These are phyloP conservation scores for Physaria fendleri DNA, from an alignment of 345 rosid genomes.

Conservation along the genomic window DNA sequence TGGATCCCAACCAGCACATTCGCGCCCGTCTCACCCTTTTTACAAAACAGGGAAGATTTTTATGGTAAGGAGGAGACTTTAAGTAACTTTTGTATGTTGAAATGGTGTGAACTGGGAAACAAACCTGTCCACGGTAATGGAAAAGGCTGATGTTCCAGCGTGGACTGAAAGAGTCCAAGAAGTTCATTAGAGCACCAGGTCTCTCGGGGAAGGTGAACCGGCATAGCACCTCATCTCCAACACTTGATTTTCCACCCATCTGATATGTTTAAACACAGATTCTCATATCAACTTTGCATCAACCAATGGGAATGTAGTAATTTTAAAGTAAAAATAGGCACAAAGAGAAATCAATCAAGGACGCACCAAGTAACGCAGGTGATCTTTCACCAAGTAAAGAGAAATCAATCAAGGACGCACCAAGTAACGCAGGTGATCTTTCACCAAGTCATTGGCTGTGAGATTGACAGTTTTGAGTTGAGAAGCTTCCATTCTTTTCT, in stretches of 20 bases:
- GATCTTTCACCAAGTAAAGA: too few relatives aligned
- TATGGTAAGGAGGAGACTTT: neutral
- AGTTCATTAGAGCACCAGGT: slow-evolving; percentile 93
- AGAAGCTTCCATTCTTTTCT: slow-evolving; percentile 64
- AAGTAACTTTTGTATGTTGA: neutral
- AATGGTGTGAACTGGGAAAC: neutral
- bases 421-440: slow-evolving; percentile 96
- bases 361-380: too few relatives aligned
- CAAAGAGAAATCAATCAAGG: neutral
- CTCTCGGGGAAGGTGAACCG: slow-evolving; percentile 86
- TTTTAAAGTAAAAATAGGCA: neutral
- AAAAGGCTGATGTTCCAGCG: slow-evolving; percentile 92
- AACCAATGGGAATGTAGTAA: neutral
- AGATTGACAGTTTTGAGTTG: slow-evolving; percentile 69
- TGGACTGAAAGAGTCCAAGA: slow-evolving; percentile 86
- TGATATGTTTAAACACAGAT: slow-evolving; percentile 19
- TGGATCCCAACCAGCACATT: slow-evolving; percentile 89
- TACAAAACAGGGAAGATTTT: slow-evolving; percentile 8
- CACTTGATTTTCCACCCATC: slow-evolving; percentile 80
- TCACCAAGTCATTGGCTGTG: slow-evolving; percentile 80
- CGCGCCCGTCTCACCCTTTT: slow-evolving; percentile 92
- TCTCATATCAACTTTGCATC: neutral
- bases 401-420: slow-evolving; percentile 29
- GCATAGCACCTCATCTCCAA: slow-evolving; percentile 77
- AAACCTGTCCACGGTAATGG: slow-evolving; percentile 88